A percentile compares a stretch with the other conserved stretches of the same genome.
Conservation (phyloP, 176 grass and related monocot genomes). For the Saccharum officinarum region DNA sequence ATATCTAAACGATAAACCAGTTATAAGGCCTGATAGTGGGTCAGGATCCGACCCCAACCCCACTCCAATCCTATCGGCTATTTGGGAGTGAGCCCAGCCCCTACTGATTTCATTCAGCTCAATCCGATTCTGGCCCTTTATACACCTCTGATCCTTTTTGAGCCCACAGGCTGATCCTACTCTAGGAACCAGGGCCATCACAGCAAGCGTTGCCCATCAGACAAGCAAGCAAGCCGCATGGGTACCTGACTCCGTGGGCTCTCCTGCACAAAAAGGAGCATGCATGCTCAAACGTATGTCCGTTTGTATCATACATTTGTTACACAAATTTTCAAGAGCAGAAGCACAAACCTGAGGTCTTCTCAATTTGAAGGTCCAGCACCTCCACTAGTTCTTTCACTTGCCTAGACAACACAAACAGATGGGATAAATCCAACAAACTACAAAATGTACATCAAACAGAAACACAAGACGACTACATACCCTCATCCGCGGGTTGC, state of each 20-base stretch:
- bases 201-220: background rate
- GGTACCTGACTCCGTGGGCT: background rate
- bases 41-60: too few species aligned
- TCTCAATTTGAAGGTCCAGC: constrained; percentile 55
- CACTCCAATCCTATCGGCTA: background rate
- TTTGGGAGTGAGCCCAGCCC: background rate
- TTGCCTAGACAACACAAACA: constrained; percentile 29
- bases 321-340: background rate
- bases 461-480: background rate
- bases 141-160: background rate
- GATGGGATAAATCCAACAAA: constrained; percentile 22
- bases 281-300: background rate
- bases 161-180: background rate
- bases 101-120: background rate
- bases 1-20: constrained; percentile 2
- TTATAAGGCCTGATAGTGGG: background rate
- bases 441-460: background rate
- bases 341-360: constrained; percentile 47
- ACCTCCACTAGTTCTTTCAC: constrained; percentile 50
- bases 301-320: constrained; percentile 6
- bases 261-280: constrained; percentile 37
- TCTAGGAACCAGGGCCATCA: background rate
- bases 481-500: constrained; percentile 52
- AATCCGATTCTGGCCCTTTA: background rate
- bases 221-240: background rate